Base-by-base conservation (phyloP, 495 filamentous ascomycete species). In the Podospora pseudopauciseta region DNA sequence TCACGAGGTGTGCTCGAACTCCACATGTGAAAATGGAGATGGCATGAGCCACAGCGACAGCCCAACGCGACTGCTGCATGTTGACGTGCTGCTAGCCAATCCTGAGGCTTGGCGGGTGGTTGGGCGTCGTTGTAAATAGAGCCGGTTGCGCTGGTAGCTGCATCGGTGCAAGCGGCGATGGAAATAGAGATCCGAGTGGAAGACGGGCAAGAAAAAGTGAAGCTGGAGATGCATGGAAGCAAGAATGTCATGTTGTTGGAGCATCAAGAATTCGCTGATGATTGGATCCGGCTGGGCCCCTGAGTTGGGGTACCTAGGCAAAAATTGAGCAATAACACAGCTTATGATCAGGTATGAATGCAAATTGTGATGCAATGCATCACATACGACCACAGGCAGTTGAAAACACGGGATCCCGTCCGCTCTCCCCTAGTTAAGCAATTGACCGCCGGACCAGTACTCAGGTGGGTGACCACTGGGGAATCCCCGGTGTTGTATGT, bases 341-440 rank as follows among this genome's bases (percentile, higher is more conserved):
- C 20, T 20, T 1, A 1, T 20, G 20, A 20, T 20, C 20, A 20
- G 20, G 20, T 20, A 20, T 20, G 1, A 20, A 20, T 1, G 20
- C 20, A 20, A 20, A 20, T 20, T 20, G 20, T 20, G 20, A 20
- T 1, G 1, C 20, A 20, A 20, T 20, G 1, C 20, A 7, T 5
- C 6, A 68, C 67, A 68, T 68, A 68, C 67, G 67, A 56, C 67
- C 67, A 68, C 60, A 68, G 67, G 58, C 59, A 65, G 60, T 72
- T 68, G 81, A 82, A 68, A 76, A 78, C 70, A 76, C 79, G 80
- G 80, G 75, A 79, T 80, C 79, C 81, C 80, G 80, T 83, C 80
- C 79, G 81, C 78, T 82, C 80, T 79, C 76, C 79, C 79, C 74
- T 80, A 78, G 77, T 76, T 73, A 78, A 79, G 72, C 76, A 64